phyloP scores from a whole-genome alignment of 1,139 yeast species.

The Taphrina deformans region DNA sequence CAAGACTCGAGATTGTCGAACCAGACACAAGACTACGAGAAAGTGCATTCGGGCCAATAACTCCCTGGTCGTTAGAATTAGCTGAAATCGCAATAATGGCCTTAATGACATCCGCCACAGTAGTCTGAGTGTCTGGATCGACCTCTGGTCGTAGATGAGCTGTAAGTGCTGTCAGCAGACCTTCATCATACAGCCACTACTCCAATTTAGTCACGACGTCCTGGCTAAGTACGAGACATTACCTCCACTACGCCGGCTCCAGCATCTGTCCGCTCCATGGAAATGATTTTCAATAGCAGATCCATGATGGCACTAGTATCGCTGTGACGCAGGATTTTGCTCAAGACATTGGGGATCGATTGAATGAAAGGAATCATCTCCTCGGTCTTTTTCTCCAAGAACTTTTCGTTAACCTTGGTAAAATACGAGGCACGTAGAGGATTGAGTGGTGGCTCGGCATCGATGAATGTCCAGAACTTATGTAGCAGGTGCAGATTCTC shows the following conservation, averaged over 20 bases:
- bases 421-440: constrained; percentile 81
- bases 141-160: constrained; percentile 33
- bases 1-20: constrained; percentile 63
- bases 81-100: constrained; percentile 93
- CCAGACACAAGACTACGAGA: constrained; percentile 85
- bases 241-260: constrained; percentile 57
- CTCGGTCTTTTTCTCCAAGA: constrained; percentile 85
- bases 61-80: constrained; percentile 77
- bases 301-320: constrained; percentile 86
- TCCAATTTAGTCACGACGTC: neutral
- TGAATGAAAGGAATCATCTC: constrained; percentile 74
- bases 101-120: constrained; percentile 92
- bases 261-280: constrained; percentile 70
- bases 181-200: constrained; percentile 36
- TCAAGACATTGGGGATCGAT: constrained; percentile 63
- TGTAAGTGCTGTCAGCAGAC: constrained; percentile 30
- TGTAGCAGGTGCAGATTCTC: constrained; percentile 66
- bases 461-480: constrained; percentile 77
- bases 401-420: constrained; percentile 90
- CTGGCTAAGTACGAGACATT: too few relatives aligned
- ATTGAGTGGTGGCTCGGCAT: constrained; percentile 62
- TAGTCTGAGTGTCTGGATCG: constrained; percentile 64
- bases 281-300: constrained; percentile 70
- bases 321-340: constrained; percentile 71
- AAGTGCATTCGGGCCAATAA: constrained; percentile 94